Base-by-base conservation (phyloP, 2,329 filamentous ascomycete species). In the Pseudocercospora macadamiae region DNA sequence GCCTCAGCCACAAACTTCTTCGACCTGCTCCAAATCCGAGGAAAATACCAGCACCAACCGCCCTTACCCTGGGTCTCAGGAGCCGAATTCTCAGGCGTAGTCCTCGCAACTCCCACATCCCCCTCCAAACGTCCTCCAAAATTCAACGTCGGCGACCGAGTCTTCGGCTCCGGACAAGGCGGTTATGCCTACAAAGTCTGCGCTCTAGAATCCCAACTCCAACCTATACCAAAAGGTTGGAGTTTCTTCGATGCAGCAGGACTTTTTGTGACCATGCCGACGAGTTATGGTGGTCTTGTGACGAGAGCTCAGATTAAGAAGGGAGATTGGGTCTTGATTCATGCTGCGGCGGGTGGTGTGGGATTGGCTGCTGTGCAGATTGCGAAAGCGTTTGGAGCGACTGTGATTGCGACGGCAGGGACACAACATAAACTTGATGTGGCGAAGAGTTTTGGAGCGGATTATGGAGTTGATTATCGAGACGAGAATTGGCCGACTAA, bases 1-100 rank as follows among this genome's bases (percentile, higher is more conserved):
- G 91, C 93, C 47, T 84, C 89, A 0, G 93, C 91, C 18, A 90
- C 91, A 70, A 97, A 97, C 79, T 97, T 97, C 83, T 97, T 97
- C 80, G 93, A 97, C 74, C 89, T 96, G 58, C 86, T 97, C 55
- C 93, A 97, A 73, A 91, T 97, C 71, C 89, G 91, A 71, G 93
- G 93, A 57, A 96, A 96, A 84, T 97, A 97, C 77, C 93, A 97
- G 73, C 84, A 91, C 73, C 93, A 97, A 70, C 92, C 92, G 0
- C 86, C 89, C 0, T 87, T 97, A 49, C 93, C 93, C 28, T 96
- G 93, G 92, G 79, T 93, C 51, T 86, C 91, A 0, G 93, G 93
- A 61, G 85, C 85, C 70, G 93, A 97, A 73, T 97, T 97, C 78
- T 86, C 90, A 21, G 93, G 93, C 64, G 82, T 86, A 4, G 80